phyloP scores from a whole-genome alignment of 208 protist species.

The Wallacemonas sp. region DNA sequence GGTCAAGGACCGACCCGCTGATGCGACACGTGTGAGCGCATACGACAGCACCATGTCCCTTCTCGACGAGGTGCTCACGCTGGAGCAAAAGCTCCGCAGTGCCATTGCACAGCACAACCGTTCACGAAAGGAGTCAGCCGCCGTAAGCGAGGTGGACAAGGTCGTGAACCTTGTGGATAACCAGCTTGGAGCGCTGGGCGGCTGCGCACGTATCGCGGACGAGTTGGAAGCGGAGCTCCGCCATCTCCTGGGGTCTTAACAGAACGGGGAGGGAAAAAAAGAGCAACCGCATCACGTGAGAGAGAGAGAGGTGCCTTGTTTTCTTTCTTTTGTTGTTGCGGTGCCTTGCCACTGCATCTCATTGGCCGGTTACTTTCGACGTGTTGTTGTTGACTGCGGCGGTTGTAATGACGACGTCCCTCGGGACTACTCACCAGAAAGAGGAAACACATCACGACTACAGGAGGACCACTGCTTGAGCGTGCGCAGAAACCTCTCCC shows the following conservation, averaged over 20 bases:
- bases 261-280: slow-evolving; percentile 7
- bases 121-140: slow-evolving; percentile 12
- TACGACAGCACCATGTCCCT: slow-evolving; percentile 62
- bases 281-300: neutral
- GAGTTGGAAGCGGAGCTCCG: slow-evolving; percentile 66
- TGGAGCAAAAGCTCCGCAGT: slow-evolving; percentile 46
- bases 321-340: too few species aligned
- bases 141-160: slow-evolving; percentile 41
- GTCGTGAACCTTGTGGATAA: slow-evolving; percentile 54
- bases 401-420: too few species aligned
- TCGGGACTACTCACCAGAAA: too few species aligned
- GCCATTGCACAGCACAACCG: slow-evolving; percentile 64
- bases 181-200: slow-evolving; percentile 62
- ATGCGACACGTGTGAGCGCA: slow-evolving; percentile 37
- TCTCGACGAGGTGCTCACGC: slow-evolving; percentile 59
- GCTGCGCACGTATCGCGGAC: slow-evolving; percentile 35
- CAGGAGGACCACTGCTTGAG: too few species aligned
- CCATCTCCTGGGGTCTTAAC: slow-evolving; percentile 42
- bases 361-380: neutral
- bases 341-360: neutral
- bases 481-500: too few species aligned
- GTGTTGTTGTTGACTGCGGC: too few species aligned
- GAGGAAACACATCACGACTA: too few species aligned
- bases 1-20: slow-evolving; percentile 19
- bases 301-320: neutral